phyloP scores from a whole-genome alignment of 176 grass and related monocot genomes.

The Aegilops longissima region DNA sequence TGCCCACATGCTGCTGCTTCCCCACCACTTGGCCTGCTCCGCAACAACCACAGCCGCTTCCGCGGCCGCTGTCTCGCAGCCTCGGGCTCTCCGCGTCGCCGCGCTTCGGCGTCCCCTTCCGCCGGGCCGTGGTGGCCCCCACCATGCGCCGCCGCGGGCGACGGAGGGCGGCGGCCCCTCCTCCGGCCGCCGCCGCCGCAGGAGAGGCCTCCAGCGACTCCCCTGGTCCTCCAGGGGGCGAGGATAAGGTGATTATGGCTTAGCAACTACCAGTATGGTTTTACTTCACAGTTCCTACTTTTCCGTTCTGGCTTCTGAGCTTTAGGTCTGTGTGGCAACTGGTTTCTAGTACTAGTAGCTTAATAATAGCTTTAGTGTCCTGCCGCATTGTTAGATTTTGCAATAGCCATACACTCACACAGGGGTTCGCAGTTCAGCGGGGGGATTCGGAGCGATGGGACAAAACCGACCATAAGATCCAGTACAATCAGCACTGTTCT shows the following conservation, averaged over 20 bases:
- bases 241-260: constrained; percentile 39
- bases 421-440: not conserved
- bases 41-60: not conserved
- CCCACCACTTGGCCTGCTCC: not conserved
- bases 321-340: not conserved
- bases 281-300: too few relatives aligned
- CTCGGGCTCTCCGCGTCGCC: not conserved
- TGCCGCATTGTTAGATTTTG: constrained; percentile 3
- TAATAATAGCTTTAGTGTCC: not conserved
- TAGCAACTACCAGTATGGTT: too few relatives aligned
- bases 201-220: constrained; percentile 6
- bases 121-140: not conserved
- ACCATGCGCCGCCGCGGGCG: constrained; percentile 43
- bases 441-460: not conserved
- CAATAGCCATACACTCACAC: not conserved
- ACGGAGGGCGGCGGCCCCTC: not conserved
- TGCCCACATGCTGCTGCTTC: constrained; percentile 35
- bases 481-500: not conserved
- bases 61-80: not conserved
- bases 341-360: not conserved
- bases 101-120: not conserved
- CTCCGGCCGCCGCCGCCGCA: not conserved
- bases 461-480: too few relatives aligned
- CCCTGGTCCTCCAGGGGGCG: constrained; percentile 11
- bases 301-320: not conserved